Percentiles rank a stretch among this genome's conserved stretches.
These are phyloP conservation scores for Agaricus sinodeliciosus DNA, from an alignment of 768 basidiomycete species.

Conservation along the genomic window DNA sequence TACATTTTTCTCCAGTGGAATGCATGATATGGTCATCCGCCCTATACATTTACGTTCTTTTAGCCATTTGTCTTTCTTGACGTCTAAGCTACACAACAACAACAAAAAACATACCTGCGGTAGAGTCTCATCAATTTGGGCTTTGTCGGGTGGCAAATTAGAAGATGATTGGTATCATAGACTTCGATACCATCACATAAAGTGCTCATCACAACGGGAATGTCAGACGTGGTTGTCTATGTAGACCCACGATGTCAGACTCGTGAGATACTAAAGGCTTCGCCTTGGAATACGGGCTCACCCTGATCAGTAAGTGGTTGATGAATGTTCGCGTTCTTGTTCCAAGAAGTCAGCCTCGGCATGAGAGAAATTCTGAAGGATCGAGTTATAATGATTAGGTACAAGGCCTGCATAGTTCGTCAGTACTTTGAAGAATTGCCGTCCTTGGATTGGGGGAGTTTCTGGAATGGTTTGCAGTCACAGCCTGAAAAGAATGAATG, in stretches of 20 bases:
- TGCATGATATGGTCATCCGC: conserved; percentile 40
- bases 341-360: conserved; percentile 6
- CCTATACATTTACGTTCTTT: conserved; percentile 18
- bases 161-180: conserved; percentile 33
- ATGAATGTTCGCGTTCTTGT: background rate
- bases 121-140: conserved; percentile 27
- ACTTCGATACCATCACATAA: conserved; percentile 21
- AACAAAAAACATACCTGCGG: conserved; percentile 21
- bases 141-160: conserved; percentile 33
- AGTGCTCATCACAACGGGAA: conserved; percentile 25
- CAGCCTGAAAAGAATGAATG: background rate
- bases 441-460: conserved; percentile 9
- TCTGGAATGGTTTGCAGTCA: conserved; percentile 1
- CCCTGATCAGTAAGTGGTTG: conserved; percentile 4
- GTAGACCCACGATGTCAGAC: background rate
- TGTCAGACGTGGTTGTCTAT: conserved; percentile 12
- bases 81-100: background rate
- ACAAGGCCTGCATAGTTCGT: too few relatives aligned
- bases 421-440: conserved; percentile 14
- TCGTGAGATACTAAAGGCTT: background rate
- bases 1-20: conserved; percentile 34
- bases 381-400: background rate
- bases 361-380: conserved; percentile 4
- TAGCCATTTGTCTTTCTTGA: conserved; percentile 26
- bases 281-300: background rate